Base-by-base conservation (phyloP, 1,284 basidiomycete species). In the Ceratobasidium sp. region DNA sequence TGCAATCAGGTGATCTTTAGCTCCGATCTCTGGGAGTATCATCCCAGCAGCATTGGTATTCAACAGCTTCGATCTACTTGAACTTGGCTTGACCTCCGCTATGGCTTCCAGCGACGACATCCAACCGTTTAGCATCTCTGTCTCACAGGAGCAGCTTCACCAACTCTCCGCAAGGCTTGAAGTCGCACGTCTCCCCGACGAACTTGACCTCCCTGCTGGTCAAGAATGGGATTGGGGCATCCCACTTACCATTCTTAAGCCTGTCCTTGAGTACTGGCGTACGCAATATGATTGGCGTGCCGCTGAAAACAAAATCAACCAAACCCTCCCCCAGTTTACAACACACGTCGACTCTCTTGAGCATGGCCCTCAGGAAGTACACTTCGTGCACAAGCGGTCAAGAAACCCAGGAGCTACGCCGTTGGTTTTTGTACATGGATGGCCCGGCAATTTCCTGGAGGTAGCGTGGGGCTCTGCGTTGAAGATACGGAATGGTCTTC, bases 381-480 rank as follows among this genome's bases (percentile, higher is more conserved):
- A 76, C 49, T 75, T 75, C 41, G 74, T 74, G 2, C 74, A 76
- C 37, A 61, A 68, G 37, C 58, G 74, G 11, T 76, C 76, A 2
- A 48, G 56, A 11, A 62, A 65, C 19, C 76, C 76, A 37, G 39
- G 16, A 29, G 74, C 76, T 5, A 76, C 64, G 6, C 76, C 74
- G n/a, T 39, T 76, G 22, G 34, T 74, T 13, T 58, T 76, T 51
- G 51, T 74, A 24, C 76, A 76, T 34, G 76, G 76, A n/a, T 76
- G 76, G 76, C 76, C 74, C 8, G 76, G 74, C 27, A 76, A 75
- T 29, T 75, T 76, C 41, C 74, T 71, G 6, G 74, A 76, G 76
- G 76, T 76, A 56, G 31, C 6, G 34, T 34, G 34, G 8, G 8
- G 34, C 34, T 8, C 34, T 34, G 34, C 34, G 8, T 34, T 34